A percentile compares a stretch with the other conserved stretches of the same genome.
Conservation (phyloP, 257 asterid genomes). For the Forsythia suspensa region DNA sequence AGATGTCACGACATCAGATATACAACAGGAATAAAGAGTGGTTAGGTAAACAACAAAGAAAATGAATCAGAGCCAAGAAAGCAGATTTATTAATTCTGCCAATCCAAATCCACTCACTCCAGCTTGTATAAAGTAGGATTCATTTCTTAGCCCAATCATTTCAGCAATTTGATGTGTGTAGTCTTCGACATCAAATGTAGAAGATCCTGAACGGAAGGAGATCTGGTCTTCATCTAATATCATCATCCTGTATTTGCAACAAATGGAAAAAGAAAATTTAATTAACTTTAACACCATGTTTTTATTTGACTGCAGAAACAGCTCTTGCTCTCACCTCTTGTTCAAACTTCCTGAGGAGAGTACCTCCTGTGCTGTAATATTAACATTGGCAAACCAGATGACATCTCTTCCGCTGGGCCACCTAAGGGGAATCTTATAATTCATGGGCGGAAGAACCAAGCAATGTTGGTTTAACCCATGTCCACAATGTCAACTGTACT, state of each 20-base stretch:
- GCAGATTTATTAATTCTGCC: neutral
- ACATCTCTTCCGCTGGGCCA: slow-evolving; percentile 98
- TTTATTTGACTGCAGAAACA: slow-evolving; percentile 15
- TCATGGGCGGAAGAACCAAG: slow-evolving; percentile 83
- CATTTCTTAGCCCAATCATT: slow-evolving; percentile 90
- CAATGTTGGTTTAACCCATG: slow-evolving; percentile 58
- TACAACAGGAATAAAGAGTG: neutral
- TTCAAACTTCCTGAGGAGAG: slow-evolving; percentile 92
- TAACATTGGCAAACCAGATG: slow-evolving; percentile 96
- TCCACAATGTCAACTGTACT: slow-evolving; percentile 67
- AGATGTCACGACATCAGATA: neutral
- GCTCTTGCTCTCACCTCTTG: slow-evolving; percentile 64
- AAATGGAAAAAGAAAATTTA: neutral
- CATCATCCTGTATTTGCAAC: slow-evolving; percentile 75
- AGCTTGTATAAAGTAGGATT: slow-evolving; percentile 75
- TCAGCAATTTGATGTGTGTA: slow-evolving; percentile 98
- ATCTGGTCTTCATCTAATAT: slow-evolving; percentile 98
- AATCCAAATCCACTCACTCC: slow-evolving; percentile 65
- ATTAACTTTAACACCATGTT: neutral
- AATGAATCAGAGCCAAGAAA: slow-evolving; percentile 6
- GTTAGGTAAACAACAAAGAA: neutral
- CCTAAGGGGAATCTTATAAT: slow-evolving; percentile 80
- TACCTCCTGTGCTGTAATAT: slow-evolving; percentile 97
- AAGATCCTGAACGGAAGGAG: slow-evolving; percentile 86
- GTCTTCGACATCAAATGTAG: slow-evolving; percentile 93